phyloP scores from a whole-genome alignment of 345 rosid genomes.

The Ailanthus altissimus region DNA sequence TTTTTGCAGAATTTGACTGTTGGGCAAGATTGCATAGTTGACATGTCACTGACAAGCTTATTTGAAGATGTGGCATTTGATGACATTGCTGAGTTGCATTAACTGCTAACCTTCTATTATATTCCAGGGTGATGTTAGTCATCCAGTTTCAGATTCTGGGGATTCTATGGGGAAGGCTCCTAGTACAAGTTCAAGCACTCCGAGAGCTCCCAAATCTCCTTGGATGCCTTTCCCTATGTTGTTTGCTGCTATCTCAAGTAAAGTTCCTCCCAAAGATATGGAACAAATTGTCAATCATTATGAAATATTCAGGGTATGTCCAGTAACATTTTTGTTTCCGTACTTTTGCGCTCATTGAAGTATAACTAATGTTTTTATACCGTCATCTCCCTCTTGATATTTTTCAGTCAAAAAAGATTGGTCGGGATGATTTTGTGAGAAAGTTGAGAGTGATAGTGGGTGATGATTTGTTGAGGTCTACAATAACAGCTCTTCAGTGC shows the following conservation, averaged over 20 bases:
- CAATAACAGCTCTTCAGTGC: conserved; percentile 69
- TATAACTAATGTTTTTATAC: neutral
- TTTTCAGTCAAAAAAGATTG: conserved; percentile 60
- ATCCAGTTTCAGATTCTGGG: conserved; percentile 36
- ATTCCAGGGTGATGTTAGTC: conserved; percentile 35
- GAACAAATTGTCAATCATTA: conserved; percentile 48
- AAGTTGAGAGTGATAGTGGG: conserved; percentile 70
- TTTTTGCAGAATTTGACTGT: neutral
- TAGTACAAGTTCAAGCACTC: conserved; percentile 57
- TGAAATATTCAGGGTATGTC: conserved; percentile 64
- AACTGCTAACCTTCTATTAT: conserved; percentile 11
- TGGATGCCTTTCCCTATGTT: conserved; percentile 91
- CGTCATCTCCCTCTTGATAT: neutral
- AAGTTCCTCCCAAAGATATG: conserved; percentile 65
- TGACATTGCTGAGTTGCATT: neutral
- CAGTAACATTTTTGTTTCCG: neutral
- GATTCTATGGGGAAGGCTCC: conserved; percentile 54
- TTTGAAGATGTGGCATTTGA: neutral
- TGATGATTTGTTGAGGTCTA: conserved; percentile 66
- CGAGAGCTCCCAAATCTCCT: conserved; percentile 75
- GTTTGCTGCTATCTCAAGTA: conserved; percentile 80
- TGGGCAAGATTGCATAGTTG: neutral
- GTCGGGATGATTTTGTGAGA: conserved; percentile 68
- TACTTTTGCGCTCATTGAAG: neutral
- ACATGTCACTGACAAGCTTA: neutral